Percentiles rank a stretch among this genome's conserved stretches.
Conservation (phyloP, 2,329 filamentous ascomycete genomes). For the Trichoderma breve region DNA sequence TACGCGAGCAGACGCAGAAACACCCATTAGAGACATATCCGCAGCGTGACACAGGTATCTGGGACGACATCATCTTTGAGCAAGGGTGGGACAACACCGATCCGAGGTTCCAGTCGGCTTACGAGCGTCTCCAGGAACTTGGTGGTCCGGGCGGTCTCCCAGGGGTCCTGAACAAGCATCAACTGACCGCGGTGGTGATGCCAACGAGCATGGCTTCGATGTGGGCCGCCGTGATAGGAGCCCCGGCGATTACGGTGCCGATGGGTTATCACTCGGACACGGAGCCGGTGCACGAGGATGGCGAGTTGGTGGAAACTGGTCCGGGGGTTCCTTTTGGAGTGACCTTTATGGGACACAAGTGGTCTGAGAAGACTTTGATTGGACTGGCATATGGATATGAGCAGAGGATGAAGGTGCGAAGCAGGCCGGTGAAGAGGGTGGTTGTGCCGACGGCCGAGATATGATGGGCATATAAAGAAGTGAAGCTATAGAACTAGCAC, state of each 20-base stretch:
- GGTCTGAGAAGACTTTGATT: conserved; percentile 56
- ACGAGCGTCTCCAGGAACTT: conserved; percentile 49
- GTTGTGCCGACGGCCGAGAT: conserved; percentile 8
- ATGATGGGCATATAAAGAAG: neutral
- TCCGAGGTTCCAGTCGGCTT: conserved; percentile 50
- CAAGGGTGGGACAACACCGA: conserved; percentile 55
- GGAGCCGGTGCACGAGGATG: neutral
- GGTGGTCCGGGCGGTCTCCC: conserved; percentile 60
- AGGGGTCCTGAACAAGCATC: conserved; percentile 53
- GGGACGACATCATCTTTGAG: conserved; percentile 49
- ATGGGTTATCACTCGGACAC: conserved; percentile 33
- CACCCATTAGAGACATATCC: conserved; percentile 59
- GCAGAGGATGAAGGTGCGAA: conserved; percentile 43
- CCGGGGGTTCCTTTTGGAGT: conserved; percentile 48
- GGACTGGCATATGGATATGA: conserved; percentile 66
- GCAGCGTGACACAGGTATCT: conserved; percentile 54
- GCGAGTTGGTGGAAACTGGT: conserved; percentile 17
- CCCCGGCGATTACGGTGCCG: conserved; percentile 57
- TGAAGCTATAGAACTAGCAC: neutral
- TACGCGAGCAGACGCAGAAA: conserved; percentile 54
- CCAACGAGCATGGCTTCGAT: conserved; percentile 43
- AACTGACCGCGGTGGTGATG: conserved; percentile 59
- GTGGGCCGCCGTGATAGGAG: conserved; percentile 26
- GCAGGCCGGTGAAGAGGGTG: conserved; percentile 13
- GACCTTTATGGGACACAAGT: conserved; percentile 57